Evolutionary conservation across 1,284 basidiomycete species (phyloP).

Genomic region (Apiotrichum gamsii): DNA sequence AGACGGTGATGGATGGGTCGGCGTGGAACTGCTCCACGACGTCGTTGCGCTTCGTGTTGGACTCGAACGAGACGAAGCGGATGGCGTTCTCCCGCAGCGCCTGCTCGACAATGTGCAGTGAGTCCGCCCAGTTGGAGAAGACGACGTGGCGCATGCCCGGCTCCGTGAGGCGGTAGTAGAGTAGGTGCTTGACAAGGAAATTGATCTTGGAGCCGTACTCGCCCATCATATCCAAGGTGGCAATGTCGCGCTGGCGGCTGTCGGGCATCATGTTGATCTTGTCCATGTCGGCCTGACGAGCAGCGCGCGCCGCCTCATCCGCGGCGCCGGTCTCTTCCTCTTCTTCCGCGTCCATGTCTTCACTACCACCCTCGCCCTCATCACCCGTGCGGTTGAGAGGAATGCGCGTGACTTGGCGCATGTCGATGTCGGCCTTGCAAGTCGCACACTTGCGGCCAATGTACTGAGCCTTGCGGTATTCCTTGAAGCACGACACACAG

Average conservation of each 20-base stretch:
- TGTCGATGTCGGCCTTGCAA: slow-evolving; percentile 22
- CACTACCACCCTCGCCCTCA: neutral
- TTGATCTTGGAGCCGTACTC: slow-evolving; percentile 47
- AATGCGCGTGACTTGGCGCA: neutral
- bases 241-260: slow-evolving; percentile 21
- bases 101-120: slow-evolving; percentile 40
- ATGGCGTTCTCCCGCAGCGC: slow-evolving; percentile 38
- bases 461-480: slow-evolving; percentile 21
- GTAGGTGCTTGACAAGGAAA: slow-evolving; percentile 42
- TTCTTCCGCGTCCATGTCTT: neutral
- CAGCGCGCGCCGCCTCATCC: slow-evolving; percentile 12
- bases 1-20: slow-evolving; percentile 39
- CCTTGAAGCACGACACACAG: slow-evolving; percentile 39
- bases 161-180: slow-evolving; percentile 22
- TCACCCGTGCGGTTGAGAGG: neutral
- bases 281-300: slow-evolving; percentile 20
- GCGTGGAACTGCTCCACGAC: slow-evolving; percentile 38
- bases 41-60: slow-evolving; percentile 27
- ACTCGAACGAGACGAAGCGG: slow-evolving; percentile 33
- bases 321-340: slow-evolving; percentile 2
- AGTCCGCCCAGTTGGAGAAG: slow-evolving; percentile 45
- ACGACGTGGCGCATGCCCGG: slow-evolving; percentile 40
- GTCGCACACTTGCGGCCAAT: slow-evolving; percentile 32
- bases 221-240: slow-evolving; percentile 37
- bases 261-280: slow-evolving; percentile 28